A percentile compares a stretch with the other conserved stretches of the same genome.
phyloP scores from a whole-genome alignment of 371 early-diverging fungal genomes.

The Aphelidium insulamus region DNA sequence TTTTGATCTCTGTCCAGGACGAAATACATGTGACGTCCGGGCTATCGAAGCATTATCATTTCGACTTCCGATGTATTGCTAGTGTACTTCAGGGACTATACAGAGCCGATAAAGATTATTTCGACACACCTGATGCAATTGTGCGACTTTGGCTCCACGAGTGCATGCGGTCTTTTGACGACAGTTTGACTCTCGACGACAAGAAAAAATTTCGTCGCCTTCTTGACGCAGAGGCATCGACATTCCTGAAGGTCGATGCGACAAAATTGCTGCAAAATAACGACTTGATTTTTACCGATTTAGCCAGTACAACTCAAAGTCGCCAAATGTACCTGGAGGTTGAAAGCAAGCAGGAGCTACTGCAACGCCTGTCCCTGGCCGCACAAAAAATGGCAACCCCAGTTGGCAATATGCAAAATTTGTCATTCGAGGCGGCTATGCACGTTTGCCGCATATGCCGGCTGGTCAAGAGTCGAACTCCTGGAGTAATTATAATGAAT shows the following conservation, averaged over 20 bases:
- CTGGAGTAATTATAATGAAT: slow-evolving; percentile 26
- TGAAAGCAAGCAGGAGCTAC: too few relatives aligned
- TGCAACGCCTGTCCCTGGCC: too few relatives aligned
- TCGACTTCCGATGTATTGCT: slow-evolving; percentile 27
- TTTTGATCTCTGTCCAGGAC: slow-evolving; percentile 17
- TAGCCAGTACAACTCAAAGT: slow-evolving; percentile 8
- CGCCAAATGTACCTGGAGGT: slow-evolving; percentile 20
- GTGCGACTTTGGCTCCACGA: slow-evolving; percentile 29
- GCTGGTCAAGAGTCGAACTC: slow-evolving; percentile 18
- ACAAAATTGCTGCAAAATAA: slow-evolving; percentile 15
- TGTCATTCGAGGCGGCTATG: slow-evolving; percentile 23
- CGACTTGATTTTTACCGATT: slow-evolving; percentile 21
- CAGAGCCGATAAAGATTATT: slow-evolving; percentile 22
- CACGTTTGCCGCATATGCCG: slow-evolving; percentile 25
- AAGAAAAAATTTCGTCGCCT: slow-evolving; percentile 15
- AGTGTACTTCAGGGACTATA: slow-evolving; percentile 27
- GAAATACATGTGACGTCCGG: slow-evolving; percentile 28
- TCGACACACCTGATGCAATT: slow-evolving; percentile 19
- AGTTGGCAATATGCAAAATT: slow-evolving; percentile 14
- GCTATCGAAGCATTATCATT: slow-evolving; percentile 24
- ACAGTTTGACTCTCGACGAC: slow-evolving; percentile 20
- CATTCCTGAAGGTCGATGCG: slow-evolving; percentile 15
- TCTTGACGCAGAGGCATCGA: slow-evolving; percentile 17
- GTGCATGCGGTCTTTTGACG: slow-evolving; percentile 19
- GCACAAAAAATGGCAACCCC: too few relatives aligned